Conservation (phyloP, 805 yeast species). For the Wickerhamiella sorbophila region DNA sequence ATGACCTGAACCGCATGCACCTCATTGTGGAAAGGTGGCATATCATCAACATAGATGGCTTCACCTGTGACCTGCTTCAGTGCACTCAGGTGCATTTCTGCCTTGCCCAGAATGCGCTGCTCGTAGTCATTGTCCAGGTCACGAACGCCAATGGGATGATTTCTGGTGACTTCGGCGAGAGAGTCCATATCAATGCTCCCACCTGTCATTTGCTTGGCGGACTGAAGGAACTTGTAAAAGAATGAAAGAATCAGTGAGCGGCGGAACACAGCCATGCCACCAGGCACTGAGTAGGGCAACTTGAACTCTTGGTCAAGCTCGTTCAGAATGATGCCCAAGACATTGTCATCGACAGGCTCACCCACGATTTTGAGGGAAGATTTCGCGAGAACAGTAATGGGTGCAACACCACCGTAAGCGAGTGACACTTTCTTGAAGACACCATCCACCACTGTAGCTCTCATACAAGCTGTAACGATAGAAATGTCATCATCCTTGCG, state of each 20-base stretch:
- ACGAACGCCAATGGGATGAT: conserved; percentile 26
- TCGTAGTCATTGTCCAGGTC: conserved; percentile 29
- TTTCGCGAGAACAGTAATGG: conserved; percentile 30
- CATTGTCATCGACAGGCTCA: conserved; percentile 10
- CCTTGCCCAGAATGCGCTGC: conserved; percentile 28
- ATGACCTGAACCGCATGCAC: conserved; percentile 32
- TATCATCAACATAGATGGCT: conserved; percentile 33
- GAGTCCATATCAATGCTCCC: conserved; percentile 19
- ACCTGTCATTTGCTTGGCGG: conserved; percentile 16
- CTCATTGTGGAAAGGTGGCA: conserved; percentile 31
- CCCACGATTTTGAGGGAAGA: conserved; percentile 23
- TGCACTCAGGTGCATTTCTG: conserved; percentile 33
- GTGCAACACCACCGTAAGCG: conserved; percentile 37
- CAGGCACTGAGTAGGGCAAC: conserved; percentile 33
- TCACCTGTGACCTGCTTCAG: conserved; percentile 36
- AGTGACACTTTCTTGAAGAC: conserved; percentile 22
- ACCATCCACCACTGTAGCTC: conserved; percentile 16
- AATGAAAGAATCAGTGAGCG: conserved; percentile 33
- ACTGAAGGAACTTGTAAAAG: conserved; percentile 32
- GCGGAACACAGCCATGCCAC: conserved; percentile 36
- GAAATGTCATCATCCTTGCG: conserved; percentile 39
- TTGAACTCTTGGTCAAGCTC: conserved; percentile 28
- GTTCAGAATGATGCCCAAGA: conserved; percentile 3
- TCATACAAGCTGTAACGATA: conserved; percentile 32
- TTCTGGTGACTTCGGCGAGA: conserved; percentile 27